Evolutionary conservation across 2,329 filamentous ascomycete species (phyloP), one percentile per base, ranked within the genome.

Genomic region (Orbilia ellipsospora): DNA sequence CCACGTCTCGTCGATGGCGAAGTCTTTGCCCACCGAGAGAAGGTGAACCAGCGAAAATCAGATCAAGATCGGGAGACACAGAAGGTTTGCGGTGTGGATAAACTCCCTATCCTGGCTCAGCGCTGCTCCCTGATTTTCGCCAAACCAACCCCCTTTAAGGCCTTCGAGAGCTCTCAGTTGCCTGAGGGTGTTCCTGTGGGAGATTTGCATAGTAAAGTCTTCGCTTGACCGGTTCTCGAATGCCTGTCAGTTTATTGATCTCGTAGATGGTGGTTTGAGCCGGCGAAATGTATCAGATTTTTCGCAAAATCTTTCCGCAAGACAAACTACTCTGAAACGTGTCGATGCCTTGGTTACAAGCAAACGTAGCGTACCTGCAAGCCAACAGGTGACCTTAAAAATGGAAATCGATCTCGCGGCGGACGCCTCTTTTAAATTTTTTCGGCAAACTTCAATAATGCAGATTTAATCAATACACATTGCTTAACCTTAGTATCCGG

Each of bases 61-160:
- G 57, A 69, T 75, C 72, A 75, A 75, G 72, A 75, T 75, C 72
- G 72, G 72, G 69, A 75, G 72, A 75, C 57, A 68, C 48, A 59
- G 52, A 20, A 42, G 50, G 61, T 18, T 48, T 74, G 57, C 13
- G 28, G 66, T 51, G 66, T 70, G 66, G 57, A 57, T 70, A 63
- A 52, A 63, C 51, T 52, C 18, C 56, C 44, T 62, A 59, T 65
- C 64, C 72, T 44, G 48, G 57, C 26, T 6, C 31, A 36, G 31
- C 31, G 5, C 6, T 56, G 26, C 72, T 60, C 72, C 59, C 56
- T 63, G 63, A 57, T 45, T 51, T 54, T 31, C 51, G 52, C 59
- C 59, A 57, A 65, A 60, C 28, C 45, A 67, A 65, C 59, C n/a
- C 16, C 44, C 31, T 36, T 36, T 36, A 36, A 48, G 16, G 44